Conservation (phyloP, 805 yeast genomes). For the Zygosaccharomyces lentus region DNA sequence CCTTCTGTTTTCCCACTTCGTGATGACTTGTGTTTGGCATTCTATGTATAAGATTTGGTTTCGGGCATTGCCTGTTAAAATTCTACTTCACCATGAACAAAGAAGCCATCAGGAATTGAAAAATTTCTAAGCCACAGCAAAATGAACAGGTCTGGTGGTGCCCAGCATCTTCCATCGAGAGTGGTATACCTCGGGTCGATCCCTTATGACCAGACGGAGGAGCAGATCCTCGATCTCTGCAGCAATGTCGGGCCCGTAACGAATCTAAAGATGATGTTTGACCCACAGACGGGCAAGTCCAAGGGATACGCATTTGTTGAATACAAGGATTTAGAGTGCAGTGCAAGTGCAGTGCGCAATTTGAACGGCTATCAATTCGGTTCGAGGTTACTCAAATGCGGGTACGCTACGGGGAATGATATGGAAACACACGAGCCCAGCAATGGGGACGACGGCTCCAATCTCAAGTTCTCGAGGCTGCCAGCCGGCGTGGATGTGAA, state of each 20-base stretch:
- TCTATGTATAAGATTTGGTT: not conserved
- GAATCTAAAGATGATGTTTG: conserved; percentile 71
- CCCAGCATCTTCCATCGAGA: conserved; percentile 31
- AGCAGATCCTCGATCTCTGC: conserved; percentile 83
- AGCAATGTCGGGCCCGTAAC: conserved; percentile 84
- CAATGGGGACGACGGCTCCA: conserved; percentile 8
- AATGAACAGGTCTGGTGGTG: conserved; percentile 16
- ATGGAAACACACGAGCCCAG: conserved; percentile 17
- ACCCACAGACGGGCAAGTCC: conserved; percentile 82
- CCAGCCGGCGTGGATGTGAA: conserved; percentile 51
- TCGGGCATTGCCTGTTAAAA: conserved; percentile 5
- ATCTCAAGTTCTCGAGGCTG: conserved; percentile 41
- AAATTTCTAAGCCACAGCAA: not conserved
- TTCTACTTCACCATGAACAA: not conserved
- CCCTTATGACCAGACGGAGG: conserved; percentile 92
- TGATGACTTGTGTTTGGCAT: conserved; percentile 1
- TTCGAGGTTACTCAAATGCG: conserved; percentile 65
- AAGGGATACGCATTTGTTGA: conserved; percentile 88
- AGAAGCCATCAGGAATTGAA: not conserved
- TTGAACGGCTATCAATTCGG: conserved; percentile 76
- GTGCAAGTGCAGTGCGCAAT: conserved; percentile 86
- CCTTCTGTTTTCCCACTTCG: conserved; percentile 1
- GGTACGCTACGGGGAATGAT: conserved; percentile 56
- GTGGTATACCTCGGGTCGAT: conserved; percentile 79
- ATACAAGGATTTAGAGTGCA: conserved; percentile 78